These are phyloP conservation scores for Pleurotus platypus DNA, from an alignment of 768 basidiomycete genomes.

Conservation along the genomic window DNA sequence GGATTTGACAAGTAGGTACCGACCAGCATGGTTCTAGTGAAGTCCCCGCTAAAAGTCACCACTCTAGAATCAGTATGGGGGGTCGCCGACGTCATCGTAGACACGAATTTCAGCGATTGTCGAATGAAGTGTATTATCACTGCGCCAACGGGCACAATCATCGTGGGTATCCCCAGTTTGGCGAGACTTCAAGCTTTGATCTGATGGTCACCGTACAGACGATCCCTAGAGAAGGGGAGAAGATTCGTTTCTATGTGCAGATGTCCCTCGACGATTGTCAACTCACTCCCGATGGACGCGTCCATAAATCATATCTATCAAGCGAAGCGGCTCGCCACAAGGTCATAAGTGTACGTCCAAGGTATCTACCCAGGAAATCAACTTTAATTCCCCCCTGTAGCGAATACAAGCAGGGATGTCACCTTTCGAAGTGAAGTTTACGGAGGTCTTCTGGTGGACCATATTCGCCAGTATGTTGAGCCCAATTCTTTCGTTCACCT, in stretches of 20 bases:
- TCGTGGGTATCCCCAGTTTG: neutral
- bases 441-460: too few relatives aligned
- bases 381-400: too few relatives aligned
- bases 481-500: too few relatives aligned
- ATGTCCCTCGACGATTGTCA: neutral
- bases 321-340: too few relatives aligned
- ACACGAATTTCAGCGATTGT: slow-evolving; percentile 15
- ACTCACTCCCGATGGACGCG: neutral
- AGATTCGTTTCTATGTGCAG: slow-evolving; percentile 12
- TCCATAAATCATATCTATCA: neutral
- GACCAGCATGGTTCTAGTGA: neutral
- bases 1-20: slow-evolving; percentile 7
- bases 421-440: too few relatives aligned
- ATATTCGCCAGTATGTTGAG: too few relatives aligned
- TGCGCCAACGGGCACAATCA: slow-evolving; percentile 11
- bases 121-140: slow-evolving; percentile 16
- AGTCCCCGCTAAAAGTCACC: neutral
- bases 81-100: slow-evolving; percentile 13
- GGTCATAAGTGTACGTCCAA: too few relatives aligned
- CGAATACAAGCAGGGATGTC: too few relatives aligned
- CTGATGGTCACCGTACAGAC: neutral
- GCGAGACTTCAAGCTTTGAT: neutral
- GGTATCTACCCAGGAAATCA: too few relatives aligned
- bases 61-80: slow-evolving; percentile 17
- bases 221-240: slow-evolving; percentile 15